Conservation (phyloP, 1,284 basidiomycete genomes). For the Polyporus tsugae region DNA sequence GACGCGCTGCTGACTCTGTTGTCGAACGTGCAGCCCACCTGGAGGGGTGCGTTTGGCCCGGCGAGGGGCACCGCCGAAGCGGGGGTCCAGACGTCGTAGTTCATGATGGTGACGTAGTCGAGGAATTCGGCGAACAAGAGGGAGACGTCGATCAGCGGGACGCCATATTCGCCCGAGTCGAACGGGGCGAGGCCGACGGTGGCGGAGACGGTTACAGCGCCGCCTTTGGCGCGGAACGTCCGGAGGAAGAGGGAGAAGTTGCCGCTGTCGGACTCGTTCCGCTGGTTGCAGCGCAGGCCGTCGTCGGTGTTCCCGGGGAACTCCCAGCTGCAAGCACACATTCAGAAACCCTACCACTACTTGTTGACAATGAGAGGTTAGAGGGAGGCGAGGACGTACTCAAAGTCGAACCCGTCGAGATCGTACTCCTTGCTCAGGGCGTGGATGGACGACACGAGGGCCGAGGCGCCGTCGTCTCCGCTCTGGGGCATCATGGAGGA, state of each 20-base stretch:
- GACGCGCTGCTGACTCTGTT: conserved; percentile 65
- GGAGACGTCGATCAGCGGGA: conserved; percentile 4
- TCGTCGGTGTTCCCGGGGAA: neutral
- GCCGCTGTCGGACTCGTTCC: neutral
- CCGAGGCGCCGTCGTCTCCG: neutral
- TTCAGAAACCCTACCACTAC: neutral
- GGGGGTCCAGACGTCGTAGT: conserved; percentile 81
- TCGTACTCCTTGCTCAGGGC: neutral
- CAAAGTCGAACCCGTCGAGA: conserved; percentile 18
- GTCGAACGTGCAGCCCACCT: conserved; percentile 70
- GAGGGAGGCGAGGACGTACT: conserved; percentile 18
- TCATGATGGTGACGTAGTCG: conserved; percentile 86
- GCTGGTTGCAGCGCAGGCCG: conserved; percentile 4
- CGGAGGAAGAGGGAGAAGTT: conserved; percentile 7
- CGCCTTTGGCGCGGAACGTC: neutral
- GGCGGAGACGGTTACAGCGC: neutral
- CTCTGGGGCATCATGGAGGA: conserved; percentile 5
- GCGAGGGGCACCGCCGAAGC: conserved; percentile 47
- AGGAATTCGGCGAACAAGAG: conserved; percentile 65
- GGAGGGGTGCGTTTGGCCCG: conserved; percentile 85
- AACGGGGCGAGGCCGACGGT: neutral
- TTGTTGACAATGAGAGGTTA: neutral
- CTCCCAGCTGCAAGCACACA: neutral
- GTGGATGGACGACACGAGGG: conserved; percentile 5
- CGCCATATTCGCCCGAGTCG: neutral